Evolutionary conservation across 805 yeast species (phyloP), one percentile per base, ranked within the genome.

Genomic region (Zygotorulaspora sp.): DNA sequence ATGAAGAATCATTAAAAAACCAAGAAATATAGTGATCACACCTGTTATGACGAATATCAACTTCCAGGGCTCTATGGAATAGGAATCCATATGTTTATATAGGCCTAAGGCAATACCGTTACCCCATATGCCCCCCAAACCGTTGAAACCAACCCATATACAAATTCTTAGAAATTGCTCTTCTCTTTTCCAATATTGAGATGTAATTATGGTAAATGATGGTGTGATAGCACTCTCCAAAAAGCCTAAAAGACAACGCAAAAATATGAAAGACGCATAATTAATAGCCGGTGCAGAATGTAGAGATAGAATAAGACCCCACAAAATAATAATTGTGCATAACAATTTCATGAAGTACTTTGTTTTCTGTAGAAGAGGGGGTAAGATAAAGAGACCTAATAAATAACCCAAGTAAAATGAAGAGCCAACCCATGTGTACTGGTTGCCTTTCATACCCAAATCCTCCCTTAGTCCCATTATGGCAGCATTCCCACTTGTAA

Each of bases 331-430:
- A 11, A 8, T 17, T 7, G 23, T 23, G 6, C 23, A 2, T 18
- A 72, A 64, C 4, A 76, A 58, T 45, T 74, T 77, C 2, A 77
- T 69, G 42, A 81, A 65, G n/a, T n/a, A n/a, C 2, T 80, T 81
- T 35, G 76, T 70, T 36, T 65, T 66, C 54, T 82, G 87, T 26
- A 54, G 50, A 19, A 49, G 40, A 16, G 46, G 31, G 31, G 49
- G 52, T 6, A 51, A 51, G 12, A 53, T 51, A 35, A 72, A 58
- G 46, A 76, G 79, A 50, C 76, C 78, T 3, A 63, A 63, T 30
- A 37, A 25, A 25, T 14, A 37, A 4, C 32, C 41, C 17, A 37
- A 26, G 30, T 37, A 37, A 25, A 37, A 37, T 2, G 41, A 12
- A 2, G 36, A 19, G 4, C 41, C 36, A 2, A 37, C 41, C 36